A percentile compares a stretch with the other conserved stretches of the same genome.
phyloP scores from a whole-genome alignment of 2,329 filamentous ascomycete genomes.

The Beauveria scarabaeidicola region DNA sequence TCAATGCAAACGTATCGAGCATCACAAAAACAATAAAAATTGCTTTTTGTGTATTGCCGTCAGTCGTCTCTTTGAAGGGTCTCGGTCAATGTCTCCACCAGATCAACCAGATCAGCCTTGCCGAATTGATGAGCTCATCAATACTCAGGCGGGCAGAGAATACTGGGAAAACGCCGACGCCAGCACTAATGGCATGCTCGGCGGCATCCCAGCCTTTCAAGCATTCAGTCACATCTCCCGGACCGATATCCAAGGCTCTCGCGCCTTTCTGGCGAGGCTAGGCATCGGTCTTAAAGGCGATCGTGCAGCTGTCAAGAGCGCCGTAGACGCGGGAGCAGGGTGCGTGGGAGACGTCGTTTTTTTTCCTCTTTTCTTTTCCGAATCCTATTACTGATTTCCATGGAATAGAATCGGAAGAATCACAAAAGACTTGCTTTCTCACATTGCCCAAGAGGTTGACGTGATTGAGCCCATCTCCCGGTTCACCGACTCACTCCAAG shows the following conservation, averaged over 20 bases:
- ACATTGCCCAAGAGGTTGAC: conserved; percentile 65
- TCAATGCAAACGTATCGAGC: no score
- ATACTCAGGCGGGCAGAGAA: conserved; percentile 24
- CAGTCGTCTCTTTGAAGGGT: no score
- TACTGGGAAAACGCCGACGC: conserved; percentile 38
- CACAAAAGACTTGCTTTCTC: conserved; percentile 64
- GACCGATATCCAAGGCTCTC: conserved; percentile 57
- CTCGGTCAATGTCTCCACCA: no score
- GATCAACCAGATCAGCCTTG: background rate
- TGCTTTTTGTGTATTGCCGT: no score
- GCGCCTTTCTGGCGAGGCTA: conserved; percentile 57
- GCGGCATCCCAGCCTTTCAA: conserved; percentile 41
- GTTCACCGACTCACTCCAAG: conserved; percentile 60
- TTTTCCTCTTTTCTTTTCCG: no score
- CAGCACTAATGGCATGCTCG: conserved; percentile 62
- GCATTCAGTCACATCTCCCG: conserved; percentile 18
- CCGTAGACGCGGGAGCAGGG: conserved; percentile 33
- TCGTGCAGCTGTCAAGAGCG: conserved; percentile 21
- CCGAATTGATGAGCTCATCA: conserved; percentile 22
- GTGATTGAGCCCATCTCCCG: conserved; percentile 77
- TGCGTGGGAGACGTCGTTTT: conserved; percentile 16
- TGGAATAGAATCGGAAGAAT: conserved; percentile 65
- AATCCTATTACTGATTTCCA: background rate
- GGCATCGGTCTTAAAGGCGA: conserved; percentile 29
- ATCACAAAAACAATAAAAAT: no score